phyloP scores from a whole-genome alignment of 2,329 filamentous ascomycete genomes.

The Penicillium sp. region DNA sequence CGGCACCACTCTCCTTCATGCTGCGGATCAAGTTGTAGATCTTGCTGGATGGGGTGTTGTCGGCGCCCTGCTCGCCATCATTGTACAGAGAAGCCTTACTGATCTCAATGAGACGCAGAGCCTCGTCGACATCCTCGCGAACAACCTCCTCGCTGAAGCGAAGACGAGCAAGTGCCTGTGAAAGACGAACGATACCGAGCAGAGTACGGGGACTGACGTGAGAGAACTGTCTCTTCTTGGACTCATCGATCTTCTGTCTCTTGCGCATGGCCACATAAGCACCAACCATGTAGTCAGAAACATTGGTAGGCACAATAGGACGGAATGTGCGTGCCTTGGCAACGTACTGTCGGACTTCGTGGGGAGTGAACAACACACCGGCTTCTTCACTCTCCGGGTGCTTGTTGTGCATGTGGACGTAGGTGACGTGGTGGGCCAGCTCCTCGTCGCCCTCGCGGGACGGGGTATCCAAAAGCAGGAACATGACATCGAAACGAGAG shows the following conservation, averaged over 20 bases:
- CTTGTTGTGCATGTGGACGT: slow-evolving; percentile 94
- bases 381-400: slow-evolving; percentile 75
- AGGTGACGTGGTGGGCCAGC: slow-evolving; percentile 90
- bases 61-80: slow-evolving; percentile 63
- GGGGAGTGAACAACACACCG: slow-evolving; percentile 79
- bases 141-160: slow-evolving; percentile 83
- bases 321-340: slow-evolving; percentile 88
- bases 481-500: slow-evolving; percentile 95
- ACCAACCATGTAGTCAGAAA: slow-evolving; percentile 95
- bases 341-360: slow-evolving; percentile 94
- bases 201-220: slow-evolving; percentile 93
- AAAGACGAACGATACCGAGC: slow-evolving; percentile 86
- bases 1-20: slow-evolving; percentile 80
- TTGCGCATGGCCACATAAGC: slow-evolving; percentile 95
- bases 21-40: slow-evolving; percentile 94
- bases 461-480: slow-evolving; percentile 93
- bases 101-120: slow-evolving; percentile 83
- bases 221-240: slow-evolving; percentile 85
- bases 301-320: slow-evolving; percentile 76
- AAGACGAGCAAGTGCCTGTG: slow-evolving; percentile 88
- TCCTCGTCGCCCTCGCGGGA: slow-evolving; percentile 87
- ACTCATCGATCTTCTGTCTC: slow-evolving; percentile 87
- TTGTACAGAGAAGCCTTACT: slow-evolving; percentile 87
- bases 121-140: slow-evolving; percentile 93
- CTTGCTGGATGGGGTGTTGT: slow-evolving; percentile 78